Conservation (phyloP, 1,284 basidiomycete species). For the Cystobasidiaceae sp. region DNA sequence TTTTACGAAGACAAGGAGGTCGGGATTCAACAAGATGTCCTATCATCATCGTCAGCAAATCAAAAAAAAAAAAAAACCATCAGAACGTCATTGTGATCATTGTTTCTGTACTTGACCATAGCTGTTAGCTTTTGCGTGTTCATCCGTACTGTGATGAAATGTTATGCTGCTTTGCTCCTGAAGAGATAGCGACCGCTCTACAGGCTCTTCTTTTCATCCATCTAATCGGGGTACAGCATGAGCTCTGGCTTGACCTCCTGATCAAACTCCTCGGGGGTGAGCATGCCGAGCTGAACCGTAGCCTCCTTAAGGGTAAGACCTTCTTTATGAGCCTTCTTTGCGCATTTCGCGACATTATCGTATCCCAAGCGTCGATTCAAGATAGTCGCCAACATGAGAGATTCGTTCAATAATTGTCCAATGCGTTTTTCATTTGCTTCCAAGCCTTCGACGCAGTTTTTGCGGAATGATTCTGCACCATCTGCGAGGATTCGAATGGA, state of each 20-base stretch:
- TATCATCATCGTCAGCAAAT: no score
- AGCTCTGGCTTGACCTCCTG: conserved; percentile 86
- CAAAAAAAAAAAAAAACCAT: no score
- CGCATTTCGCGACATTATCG: conserved; percentile 96
- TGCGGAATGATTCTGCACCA: conserved; percentile 78
- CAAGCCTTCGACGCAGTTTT: conserved; percentile 95
- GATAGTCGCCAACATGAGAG: conserved; percentile 92
- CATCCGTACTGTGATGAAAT: no score
- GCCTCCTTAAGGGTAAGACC: conserved; percentile 94
- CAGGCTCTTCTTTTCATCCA: no score
- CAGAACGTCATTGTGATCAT: no score
- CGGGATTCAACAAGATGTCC: no score
- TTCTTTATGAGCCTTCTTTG: conserved; percentile 99
- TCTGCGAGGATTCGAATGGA: conserved; percentile 90
- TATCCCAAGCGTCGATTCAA: conserved; percentile 89
- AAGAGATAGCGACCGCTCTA: no score
- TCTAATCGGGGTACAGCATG: conserved; percentile 38
- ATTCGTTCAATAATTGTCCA: conserved; percentile 82
- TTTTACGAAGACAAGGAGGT: no score
- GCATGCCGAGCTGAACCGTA: conserved; percentile 76
- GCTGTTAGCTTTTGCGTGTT: no score
- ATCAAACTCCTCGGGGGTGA: conserved; percentile 91
- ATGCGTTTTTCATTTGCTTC: conserved; percentile 93
- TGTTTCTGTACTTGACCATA: no score
- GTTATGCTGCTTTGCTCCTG: no score